These are phyloP conservation scores for Trichophyton simii DNA, from an alignment of 2,329 filamentous ascomycete species.

Conservation along the genomic window DNA sequence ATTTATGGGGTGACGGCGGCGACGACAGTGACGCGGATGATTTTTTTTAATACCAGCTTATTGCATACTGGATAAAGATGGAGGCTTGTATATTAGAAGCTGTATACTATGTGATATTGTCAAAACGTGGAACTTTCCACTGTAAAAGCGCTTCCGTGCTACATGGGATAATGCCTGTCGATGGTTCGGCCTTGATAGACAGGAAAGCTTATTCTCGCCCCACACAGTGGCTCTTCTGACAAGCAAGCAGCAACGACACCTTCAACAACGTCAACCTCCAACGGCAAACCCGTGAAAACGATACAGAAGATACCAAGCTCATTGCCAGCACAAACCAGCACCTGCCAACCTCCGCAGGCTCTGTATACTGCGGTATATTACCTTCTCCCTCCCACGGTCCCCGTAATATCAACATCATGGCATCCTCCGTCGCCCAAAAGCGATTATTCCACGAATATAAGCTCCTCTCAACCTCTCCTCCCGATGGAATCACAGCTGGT, in stretches of 20 bases:
- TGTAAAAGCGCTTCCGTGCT: background rate
- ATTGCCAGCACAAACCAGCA: background rate
- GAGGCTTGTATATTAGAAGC: background rate
- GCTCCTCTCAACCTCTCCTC: conserved; percentile 80
- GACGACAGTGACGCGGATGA: background rate
- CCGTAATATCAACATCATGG: conserved; percentile 23
- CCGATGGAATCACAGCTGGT: conserved; percentile 94
- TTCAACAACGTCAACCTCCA: background rate
- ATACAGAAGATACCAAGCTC: background rate
- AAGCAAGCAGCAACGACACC: background rate
- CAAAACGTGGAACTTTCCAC: background rate
- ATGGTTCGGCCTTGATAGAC: background rate
- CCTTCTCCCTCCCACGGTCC: background rate
- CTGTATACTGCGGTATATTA: background rate
- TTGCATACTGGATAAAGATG: background rate
- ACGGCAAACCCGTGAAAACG: background rate
- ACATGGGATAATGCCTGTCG: too few species aligned
- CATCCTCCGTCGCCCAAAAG: conserved; percentile 46
- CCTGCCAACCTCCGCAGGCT: background rate
- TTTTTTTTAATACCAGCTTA: background rate
- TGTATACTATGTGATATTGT: background rate
- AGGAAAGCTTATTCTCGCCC: background rate
- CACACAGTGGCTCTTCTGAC: background rate
- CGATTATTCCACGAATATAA: conserved; percentile 96
- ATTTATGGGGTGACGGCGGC: background rate